A percentile compares a stretch with the other conserved stretches of the same genome.
Conservation (phyloP, 768 basidiomycete genomes). For the Ramaria rubella region DNA sequence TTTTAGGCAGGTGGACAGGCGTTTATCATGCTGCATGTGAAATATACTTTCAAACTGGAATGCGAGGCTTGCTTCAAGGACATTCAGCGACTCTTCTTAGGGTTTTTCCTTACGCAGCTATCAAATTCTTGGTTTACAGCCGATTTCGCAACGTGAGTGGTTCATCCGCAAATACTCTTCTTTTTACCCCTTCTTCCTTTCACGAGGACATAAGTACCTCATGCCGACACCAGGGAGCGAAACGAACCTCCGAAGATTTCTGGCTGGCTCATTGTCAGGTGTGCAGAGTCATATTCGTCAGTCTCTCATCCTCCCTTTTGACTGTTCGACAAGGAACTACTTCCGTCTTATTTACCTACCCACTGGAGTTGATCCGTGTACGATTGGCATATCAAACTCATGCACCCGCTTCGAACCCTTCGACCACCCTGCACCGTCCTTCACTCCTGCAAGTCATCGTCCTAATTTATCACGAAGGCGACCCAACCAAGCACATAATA, state of each 20-base stretch:
- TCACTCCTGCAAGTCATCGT: slow-evolving; percentile 17
- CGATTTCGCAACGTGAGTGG: slow-evolving; percentile 64
- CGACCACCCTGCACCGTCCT: slow-evolving; percentile 9
- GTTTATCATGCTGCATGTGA: slow-evolving; percentile 67
- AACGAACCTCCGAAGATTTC: slow-evolving; percentile 72
- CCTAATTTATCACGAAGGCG: slow-evolving; percentile 14
- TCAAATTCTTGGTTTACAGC: slow-evolving; percentile 97
- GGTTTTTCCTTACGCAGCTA: slow-evolving; percentile 93
- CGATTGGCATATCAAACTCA: slow-evolving; percentile 85
- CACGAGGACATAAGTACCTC: slow-evolving; percentile 44
- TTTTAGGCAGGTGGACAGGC: slow-evolving; percentile 78
- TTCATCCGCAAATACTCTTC: no score
- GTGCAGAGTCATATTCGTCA: slow-evolving; percentile 16
- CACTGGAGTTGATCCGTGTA: slow-evolving; percentile 90
- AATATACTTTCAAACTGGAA: slow-evolving; percentile 63
- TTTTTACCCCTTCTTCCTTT: neutral
- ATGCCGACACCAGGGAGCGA: slow-evolving; percentile 80
- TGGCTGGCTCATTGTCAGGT: slow-evolving; percentile 88
- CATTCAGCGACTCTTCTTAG: slow-evolving; percentile 92
- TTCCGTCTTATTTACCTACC: slow-evolving; percentile 91
- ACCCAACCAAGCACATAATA: neutral
- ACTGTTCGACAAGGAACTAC: slow-evolving; percentile 49
- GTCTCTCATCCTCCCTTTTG: neutral
- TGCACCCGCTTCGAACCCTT: slow-evolving; percentile 24
- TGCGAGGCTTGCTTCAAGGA: slow-evolving; percentile 85